Evolutionary conservation across 1,284 basidiomycete species (phyloP).

Genomic region (Marasmius tenuissimus): DNA sequence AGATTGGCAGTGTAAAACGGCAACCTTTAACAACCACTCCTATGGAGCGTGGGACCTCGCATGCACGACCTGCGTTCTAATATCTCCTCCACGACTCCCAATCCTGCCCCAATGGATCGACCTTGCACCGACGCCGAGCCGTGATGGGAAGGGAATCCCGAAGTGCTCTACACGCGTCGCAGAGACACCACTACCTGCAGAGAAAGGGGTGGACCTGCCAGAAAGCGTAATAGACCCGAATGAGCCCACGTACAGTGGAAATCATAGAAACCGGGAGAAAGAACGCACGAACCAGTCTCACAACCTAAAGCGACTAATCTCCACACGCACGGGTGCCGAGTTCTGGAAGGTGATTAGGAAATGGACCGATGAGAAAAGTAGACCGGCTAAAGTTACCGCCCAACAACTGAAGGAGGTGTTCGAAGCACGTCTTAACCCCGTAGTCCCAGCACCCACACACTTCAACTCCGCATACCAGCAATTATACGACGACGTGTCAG

Average conservation of each 20-base stretch:
- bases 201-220: too few relatives aligned
- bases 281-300: not conserved
- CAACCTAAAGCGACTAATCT: not conserved
- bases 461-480: not conserved
- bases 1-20: not conserved
- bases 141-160: too few relatives aligned
- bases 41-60: too few relatives aligned
- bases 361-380: not conserved
- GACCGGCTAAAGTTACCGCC: not conserved
- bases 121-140: too few relatives aligned
- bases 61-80: too few relatives aligned
- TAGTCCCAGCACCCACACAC: not conserved
- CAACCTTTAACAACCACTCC: not conserved
- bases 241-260: not conserved
- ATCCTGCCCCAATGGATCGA: too few relatives aligned
- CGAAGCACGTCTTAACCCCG: not conserved
- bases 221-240: too few relatives aligned
- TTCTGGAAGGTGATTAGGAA: not conserved
- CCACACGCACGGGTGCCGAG: not conserved
- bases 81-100: too few relatives aligned
- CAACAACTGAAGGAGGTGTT: not conserved
- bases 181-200: too few relatives aligned
- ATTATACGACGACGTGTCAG: not conserved
- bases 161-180: too few relatives aligned
- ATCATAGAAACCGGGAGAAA: not conserved